A percentile compares a stretch with the other conserved stretches of the same genome.
Evolutionary conservation across 2,329 filamentous ascomycete genomes (phyloP).

Genomic region (Knufia fluminis): DNA sequence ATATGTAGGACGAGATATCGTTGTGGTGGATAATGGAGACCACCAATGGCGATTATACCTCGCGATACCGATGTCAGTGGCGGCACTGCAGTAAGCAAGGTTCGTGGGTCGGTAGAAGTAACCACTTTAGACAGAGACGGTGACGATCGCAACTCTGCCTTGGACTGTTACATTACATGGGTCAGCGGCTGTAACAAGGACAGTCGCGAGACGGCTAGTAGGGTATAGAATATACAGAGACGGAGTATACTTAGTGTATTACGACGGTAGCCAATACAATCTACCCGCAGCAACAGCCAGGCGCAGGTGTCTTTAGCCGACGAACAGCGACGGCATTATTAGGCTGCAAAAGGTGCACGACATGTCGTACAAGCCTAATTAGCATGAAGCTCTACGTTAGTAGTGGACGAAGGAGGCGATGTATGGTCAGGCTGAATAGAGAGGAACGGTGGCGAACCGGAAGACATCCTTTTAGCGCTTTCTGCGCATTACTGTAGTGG

Average conservation of each 20-base stretch:
- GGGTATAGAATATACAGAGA: conserved; percentile 2
- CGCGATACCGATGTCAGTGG: conserved; percentile 4
- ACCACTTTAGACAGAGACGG: conserved; percentile 4
- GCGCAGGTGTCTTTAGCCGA: conserved; percentile 1
- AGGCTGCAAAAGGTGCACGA: conserved; percentile 1
- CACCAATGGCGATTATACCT: conserved; percentile 4
- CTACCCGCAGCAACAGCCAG: conserved; percentile 2
- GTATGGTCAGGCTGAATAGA: conserved; percentile 1
- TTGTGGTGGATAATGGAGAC: conserved; percentile 7
- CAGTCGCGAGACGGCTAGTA: conserved; percentile 1
- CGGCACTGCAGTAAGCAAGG: conserved; percentile 5
- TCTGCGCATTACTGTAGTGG: conserved; percentile 2
- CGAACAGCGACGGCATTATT: conserved; percentile 3
- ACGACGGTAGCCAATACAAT: conserved; percentile 1
- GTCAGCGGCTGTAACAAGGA: conserved; percentile 1
- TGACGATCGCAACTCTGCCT: conserved; percentile 6
- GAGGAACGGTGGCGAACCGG: neutral
- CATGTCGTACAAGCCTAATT: conserved; percentile 4
- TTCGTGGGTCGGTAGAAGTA: conserved; percentile 2
- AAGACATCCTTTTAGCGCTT: neutral
- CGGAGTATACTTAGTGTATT: conserved; percentile 1
- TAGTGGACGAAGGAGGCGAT: conserved; percentile 5
- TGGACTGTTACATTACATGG: conserved; percentile 1
- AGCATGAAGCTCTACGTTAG: conserved; percentile 1
- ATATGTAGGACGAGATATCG: conserved; percentile 4